Evolutionary conservation across 495 filamentous ascomycete genomes (phyloP), one percentile per base, ranked within the genome.

Genomic region (Penicillium argentinense): DNA sequence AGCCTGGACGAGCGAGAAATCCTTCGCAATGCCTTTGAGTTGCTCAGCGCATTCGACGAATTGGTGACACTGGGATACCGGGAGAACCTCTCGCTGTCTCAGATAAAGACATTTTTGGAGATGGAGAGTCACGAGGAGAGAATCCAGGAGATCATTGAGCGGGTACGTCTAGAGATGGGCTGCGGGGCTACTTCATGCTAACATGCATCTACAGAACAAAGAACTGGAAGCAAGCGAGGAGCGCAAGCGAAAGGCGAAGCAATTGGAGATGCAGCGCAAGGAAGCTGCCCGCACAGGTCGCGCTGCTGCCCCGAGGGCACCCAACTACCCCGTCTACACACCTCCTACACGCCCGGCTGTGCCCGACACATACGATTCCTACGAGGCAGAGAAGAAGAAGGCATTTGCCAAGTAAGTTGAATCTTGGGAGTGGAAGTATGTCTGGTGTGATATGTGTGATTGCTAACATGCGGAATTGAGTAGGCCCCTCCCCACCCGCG

Each of bases 51-150:
- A 34, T 98, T 96, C 62, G 93, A 98, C 62, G 93, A 98, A 68
- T 75, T 97, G 52, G 91, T 98, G 42, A 96, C 90, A 1, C 71
- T 95, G 56, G 93, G 93, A 5, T 97, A 98, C 66, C 71, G 95
- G 61, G 93, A 98, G 74, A 98, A 97, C 60, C 74, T 97, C 42
- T 91, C 91, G 18, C 76, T 97, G 24, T 85, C 81, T 57, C 93
- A 98, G 73, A 97, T 98, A 72, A 96, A 92, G 78, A 96, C 93
- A 0, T 98, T 98, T 74, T 59, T 98, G 54, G 93, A 97, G 65
- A 98, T 98, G 93, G 95, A 97, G 72, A 90, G 85, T 70, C 93
- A 97, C 59, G 95, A 98, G 71, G 93, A 97, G 77, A 83, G 93
- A 57, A 96, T 98, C 46, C 93, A 97, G 61, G 91, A 96, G 62